Evolutionary conservation across 2,329 filamentous ascomycete species (phyloP), one percentile per base, ranked within the genome.

Genomic region (Ascochyta clinopodiicola): DNA sequence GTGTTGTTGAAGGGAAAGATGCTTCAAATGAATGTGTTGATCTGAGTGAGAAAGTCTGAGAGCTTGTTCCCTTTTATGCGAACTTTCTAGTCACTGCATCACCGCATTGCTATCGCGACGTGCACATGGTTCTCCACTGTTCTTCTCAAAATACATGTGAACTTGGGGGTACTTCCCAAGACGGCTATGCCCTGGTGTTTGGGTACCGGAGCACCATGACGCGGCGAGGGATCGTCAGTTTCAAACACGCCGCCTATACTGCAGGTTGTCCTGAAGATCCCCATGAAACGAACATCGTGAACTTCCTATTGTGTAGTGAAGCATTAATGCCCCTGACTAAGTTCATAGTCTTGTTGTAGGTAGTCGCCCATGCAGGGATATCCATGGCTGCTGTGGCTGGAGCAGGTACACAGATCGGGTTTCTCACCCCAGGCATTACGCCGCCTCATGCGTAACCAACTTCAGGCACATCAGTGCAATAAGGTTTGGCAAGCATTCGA

Each of bases 311-410:
- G 17, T 24, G 35, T 24, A 19, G 2, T 22, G 3, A 31, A 32
- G 35, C 22, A 13, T 15, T 25, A 17, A 32, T 17, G n/a, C n/a
- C 35, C 39, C 35, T 55, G 24, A 32, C 29, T 42, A 42, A 22
- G 24, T 36, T 44, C 8, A 19, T 37, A 22, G 29, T 4, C n/a
- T 31, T 24, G 27, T 12, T 32, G 27, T 24, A 12, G 19, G 37
- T 27, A 44, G 8, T 19, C 39, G 51, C 17, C 12, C n/a, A 5
- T n/a, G 27, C 40, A 29, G 17, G 51, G 45, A 22, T 44, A 22
- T 29, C 36, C 22, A 40, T 36, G 34, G 29, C 51, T 39, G 24
- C 12, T 49, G 40, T 50, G 45, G 40, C 51, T 36, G 45, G 31
- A 36, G 45, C 36, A 44, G 17, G 44, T n/a, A 43, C 51, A 50